Conservation (phyloP, 108 stramenopile species). For the Cyclotella kingstonii region DNA sequence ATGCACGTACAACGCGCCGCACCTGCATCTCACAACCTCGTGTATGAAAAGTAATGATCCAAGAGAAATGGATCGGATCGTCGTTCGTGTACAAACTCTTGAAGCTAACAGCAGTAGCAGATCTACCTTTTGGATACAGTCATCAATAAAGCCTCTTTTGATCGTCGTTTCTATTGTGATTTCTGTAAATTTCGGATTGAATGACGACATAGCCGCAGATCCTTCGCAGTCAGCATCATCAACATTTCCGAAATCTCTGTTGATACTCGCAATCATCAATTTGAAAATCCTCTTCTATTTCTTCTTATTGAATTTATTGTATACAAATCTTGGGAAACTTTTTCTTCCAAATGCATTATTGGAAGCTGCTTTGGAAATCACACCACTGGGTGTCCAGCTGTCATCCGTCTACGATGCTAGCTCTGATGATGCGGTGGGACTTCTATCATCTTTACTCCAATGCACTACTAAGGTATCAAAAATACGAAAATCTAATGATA, state of each 20-base stretch:
- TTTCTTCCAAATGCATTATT: conserved; percentile 1
- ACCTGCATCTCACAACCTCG: no score
- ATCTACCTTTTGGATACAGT: neutral
- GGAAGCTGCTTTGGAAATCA: conserved; percentile 30
- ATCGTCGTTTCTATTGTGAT: neutral
- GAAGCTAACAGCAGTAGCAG: neutral
- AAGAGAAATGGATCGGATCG: conserved; percentile 19
- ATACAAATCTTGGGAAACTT: neutral
- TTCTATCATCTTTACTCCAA: neutral
- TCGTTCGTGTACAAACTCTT: conserved; percentile 1
- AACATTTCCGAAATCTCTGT: no score
- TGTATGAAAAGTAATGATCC: no score
- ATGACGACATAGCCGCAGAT: no score
- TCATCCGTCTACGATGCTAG: conserved; percentile 9
- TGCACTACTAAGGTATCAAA: neutral
- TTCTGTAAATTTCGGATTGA: no score
- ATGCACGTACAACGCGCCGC: no score
- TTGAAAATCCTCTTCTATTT: neutral
- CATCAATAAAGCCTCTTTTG: neutral
- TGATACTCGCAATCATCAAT: no score
- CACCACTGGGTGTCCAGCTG: conserved; percentile 24
- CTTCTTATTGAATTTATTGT: neutral
- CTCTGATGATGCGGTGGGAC: neutral
- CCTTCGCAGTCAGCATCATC: no score
- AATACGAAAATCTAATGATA: neutral